Percentiles rank a stretch among this genome's conserved stretches.
phyloP scores from a whole-genome alignment of 139 green algal species.

The Trebouxia sp. region DNA sequence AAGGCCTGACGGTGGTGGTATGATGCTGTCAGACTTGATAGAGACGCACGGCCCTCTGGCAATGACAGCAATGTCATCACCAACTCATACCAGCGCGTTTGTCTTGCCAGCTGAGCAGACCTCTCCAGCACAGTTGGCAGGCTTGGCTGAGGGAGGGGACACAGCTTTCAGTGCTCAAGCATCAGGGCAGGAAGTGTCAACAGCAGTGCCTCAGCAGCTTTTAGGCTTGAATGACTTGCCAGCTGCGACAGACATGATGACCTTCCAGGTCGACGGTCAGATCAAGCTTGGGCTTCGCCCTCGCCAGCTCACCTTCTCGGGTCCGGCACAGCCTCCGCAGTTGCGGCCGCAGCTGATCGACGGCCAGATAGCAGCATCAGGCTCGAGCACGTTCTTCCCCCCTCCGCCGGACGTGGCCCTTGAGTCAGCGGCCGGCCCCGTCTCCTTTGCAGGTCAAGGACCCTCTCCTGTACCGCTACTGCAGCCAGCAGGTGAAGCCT shows the following conservation, averaged over 20 bases:
- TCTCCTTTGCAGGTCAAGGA: too few species aligned
- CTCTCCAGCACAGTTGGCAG: background rate
- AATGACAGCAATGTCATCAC: background rate
- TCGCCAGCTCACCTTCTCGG: slow-evolving; percentile 18
- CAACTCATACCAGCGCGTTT: slow-evolving; percentile 1
- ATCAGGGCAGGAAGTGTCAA: too few species aligned
- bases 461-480: background rate
- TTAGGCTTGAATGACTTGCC: too few species aligned
- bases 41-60: background rate
- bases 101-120: slow-evolving; percentile 3
- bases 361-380: too few species aligned
- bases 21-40: background rate
- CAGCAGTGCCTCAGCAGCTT: background rate
- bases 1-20: too few species aligned
- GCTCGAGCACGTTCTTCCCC: too few species aligned
- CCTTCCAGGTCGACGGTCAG: background rate
- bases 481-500: background rate
- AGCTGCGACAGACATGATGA: background rate
- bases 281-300: background rate
- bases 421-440: too few species aligned
- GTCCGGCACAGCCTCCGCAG: background rate
- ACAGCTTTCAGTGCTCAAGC: background rate
- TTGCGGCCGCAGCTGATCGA: background rate
- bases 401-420: too few species aligned
- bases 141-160: background rate